Evolutionary conservation across 495 filamentous ascomycete species (phyloP).

Genomic region (Xylaria sp.): DNA sequence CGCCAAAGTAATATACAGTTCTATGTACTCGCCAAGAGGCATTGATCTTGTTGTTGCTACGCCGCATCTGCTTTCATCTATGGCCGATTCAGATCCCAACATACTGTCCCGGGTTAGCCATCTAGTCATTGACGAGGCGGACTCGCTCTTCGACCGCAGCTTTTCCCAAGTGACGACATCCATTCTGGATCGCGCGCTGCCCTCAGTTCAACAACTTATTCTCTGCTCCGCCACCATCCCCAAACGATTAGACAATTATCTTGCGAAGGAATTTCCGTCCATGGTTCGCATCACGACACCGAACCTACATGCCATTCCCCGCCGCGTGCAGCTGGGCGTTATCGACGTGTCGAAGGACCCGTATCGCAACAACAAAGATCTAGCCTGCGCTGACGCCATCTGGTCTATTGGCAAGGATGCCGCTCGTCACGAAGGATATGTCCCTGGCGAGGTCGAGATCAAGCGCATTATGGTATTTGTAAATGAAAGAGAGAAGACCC

Average conservation of each 20-base stretch:
- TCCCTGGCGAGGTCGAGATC: conserved; percentile 58
- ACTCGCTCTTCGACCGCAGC: conserved; percentile 91
- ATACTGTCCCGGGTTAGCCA: conserved; percentile 86
- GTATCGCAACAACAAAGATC: conserved; percentile 85
- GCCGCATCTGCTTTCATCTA: conserved; percentile 83
- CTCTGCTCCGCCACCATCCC: conserved; percentile 98
- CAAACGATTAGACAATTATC: conserved; percentile 78
- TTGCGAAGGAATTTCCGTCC: conserved; percentile 81
- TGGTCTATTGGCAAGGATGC: conserved; percentile 89
- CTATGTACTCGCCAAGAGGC: conserved; percentile 78
- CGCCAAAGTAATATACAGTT: conserved; percentile 81
- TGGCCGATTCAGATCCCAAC: conserved; percentile 86
- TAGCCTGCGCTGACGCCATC: conserved; percentile 93
- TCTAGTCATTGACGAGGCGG: conserved; percentile 91
- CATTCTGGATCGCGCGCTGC: conserved; percentile 77
- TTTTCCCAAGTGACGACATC: conserved; percentile 82
- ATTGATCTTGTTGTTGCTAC: conserved; percentile 89
- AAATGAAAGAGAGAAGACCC: conserved; percentile 90
- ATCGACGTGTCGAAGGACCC: conserved; percentile 89
- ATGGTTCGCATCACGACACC: conserved; percentile 88
- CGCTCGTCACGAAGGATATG: conserved; percentile 56
- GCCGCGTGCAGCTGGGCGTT: conserved; percentile 91
- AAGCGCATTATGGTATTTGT: conserved; percentile 96
- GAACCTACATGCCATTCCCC: conserved; percentile 93
- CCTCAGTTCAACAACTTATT: conserved; percentile 85